Evolutionary conservation across 139 green algal genomes (phyloP), one percentile per base, ranked within the genome.

Genomic region (Volvox reticuliferus): DNA sequence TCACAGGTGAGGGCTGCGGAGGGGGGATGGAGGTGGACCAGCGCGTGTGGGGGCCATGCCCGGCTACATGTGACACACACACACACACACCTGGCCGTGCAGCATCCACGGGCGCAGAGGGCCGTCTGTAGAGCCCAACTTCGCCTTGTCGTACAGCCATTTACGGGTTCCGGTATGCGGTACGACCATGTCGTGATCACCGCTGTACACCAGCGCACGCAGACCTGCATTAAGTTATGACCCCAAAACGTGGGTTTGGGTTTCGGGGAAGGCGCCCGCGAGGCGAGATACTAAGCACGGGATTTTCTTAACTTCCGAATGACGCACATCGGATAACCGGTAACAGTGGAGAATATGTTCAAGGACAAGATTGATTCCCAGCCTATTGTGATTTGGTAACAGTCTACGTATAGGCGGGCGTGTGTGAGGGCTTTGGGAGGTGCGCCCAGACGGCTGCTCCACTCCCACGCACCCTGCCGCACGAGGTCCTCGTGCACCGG

Each of bases 161-260:
- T 73, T 79, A 1, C 85, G 76, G 24, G 83, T 95, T 67, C 91
- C 92, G 0, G 91, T 95, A 90, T 93, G 94, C 28, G 94, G 94
- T 55, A 94, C 89, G 20, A 95, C 88, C 73, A 95, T 89, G 91
- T 94, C 93, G 33, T 93, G 88, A 21, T 93, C 88, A 9, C 93
- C 93, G 75, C 50, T 91, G 88, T 92, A 95, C 16, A 95, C 80
- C 65, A 95, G 79, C 35, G 28, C 93, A 0, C 81, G 84, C 36
- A 95, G 73, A 65, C 90, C 92, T 91, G 50, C 9, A 18, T 32
- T 5, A 73, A 55, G 44, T 55, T 55, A 55, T 5, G 9, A 55
- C 5, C 44, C 44, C 44, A 55, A 55, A 5, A 9, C 9, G 5
- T 55, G 44, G 44, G 44, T 55, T 55, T 55, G 5, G 44, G 9